phyloP scores from a whole-genome alignment of 1,284 basidiomycete genomes.

The Naganishia sp. region DNA sequence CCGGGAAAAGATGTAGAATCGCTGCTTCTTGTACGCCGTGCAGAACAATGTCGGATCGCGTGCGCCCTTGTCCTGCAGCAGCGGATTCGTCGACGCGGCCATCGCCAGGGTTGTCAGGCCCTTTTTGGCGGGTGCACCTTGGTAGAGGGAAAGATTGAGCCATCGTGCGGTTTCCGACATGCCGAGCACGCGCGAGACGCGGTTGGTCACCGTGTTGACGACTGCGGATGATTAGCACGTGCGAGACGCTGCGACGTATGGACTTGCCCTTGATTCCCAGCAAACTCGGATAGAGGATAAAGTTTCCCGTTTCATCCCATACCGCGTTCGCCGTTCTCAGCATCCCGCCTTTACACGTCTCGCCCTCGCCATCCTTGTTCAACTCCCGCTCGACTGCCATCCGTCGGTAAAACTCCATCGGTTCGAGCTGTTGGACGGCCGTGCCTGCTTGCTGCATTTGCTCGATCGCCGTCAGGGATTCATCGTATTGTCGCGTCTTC shows the following conservation, averaged over 20 bases:
- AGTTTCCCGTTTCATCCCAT: conserved; percentile 96
- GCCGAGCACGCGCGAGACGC: conserved; percentile 83
- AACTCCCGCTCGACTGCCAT: conserved; percentile 89
- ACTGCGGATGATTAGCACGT: conserved; percentile 59
- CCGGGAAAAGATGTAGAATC: conserved; percentile 97
- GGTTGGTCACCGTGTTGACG: conserved; percentile 90
- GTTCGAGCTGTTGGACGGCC: conserved; percentile 85
- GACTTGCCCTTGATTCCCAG: conserved; percentile 87
- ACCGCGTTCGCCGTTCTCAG: conserved; percentile 74
- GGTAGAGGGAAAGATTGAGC: conserved; percentile 84
- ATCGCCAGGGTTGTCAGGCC: conserved; percentile 84
- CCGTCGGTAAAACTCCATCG: conserved; percentile 99
- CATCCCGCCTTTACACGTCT: conserved; percentile 48
- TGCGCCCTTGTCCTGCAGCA: conserved; percentile 76
- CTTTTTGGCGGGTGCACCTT: conserved; percentile 88
- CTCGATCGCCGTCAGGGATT: conserved; percentile 84
- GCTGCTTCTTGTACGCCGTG: conserved; percentile 85
- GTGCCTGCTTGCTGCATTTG: conserved; percentile 97
- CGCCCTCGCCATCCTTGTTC: conserved; percentile 58
- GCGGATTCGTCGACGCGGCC: conserved; percentile 92
- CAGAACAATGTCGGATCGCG: conserved; percentile 91
- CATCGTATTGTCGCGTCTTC: conserved; percentile 89
- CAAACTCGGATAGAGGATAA: conserved; percentile 88
- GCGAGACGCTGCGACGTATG: background rate
- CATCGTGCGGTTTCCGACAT: conserved; percentile 94